Evolutionary conservation across 208 protist species (phyloP), one percentile per base, ranked within the genome.

Genomic region (Trypanosoma boissoni): DNA sequence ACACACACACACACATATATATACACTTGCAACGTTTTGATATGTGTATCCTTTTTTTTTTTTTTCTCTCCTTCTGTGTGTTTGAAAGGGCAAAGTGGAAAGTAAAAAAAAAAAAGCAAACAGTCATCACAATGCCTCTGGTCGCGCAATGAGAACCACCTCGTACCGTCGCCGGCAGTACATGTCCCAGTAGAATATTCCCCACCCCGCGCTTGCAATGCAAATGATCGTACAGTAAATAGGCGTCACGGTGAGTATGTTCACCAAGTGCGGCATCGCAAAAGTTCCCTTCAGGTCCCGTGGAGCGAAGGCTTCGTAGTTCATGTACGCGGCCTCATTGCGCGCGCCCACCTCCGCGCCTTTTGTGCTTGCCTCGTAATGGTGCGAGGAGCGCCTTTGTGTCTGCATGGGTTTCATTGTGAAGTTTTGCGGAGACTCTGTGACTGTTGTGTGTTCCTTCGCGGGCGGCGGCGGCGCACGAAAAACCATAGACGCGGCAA

Each of bases 261-360:
- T 94, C 55, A 94, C 61, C 36, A 67, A n/a, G 27, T 79, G 73
- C 0, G 87, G 87, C 78, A 86, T 91, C 56, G 70, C 87, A 31
- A 90, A 68, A 7, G 59, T 74, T 16, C 76, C 76, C 7, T 72
- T 64, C 5, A 94, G 46, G 20, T 79, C 81, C 7, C 36, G 43
- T 7, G 83, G 83, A 14, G 50, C 72, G 58, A 89, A 82, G 31
- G 64, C 52, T 43, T 81, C 75, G 64, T 91, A 94, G 68, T 91
- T 86, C 76, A 94, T 91, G 64, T 80, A 90, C 6, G 83, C 87
- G 2, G 87, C 83, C 64, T 94, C 87, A 67, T 94, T 94, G 58
- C 87, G 80, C 16, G 87, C 83, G 34, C 87, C 87, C 9, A 91
- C 87, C 43, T 94, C 87, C 7, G 78, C 81, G 56, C 83, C 87